Evolutionary conservation across 2,329 filamentous ascomycete species (phyloP).

Genomic region (Pyrenochaeta sp.): DNA sequence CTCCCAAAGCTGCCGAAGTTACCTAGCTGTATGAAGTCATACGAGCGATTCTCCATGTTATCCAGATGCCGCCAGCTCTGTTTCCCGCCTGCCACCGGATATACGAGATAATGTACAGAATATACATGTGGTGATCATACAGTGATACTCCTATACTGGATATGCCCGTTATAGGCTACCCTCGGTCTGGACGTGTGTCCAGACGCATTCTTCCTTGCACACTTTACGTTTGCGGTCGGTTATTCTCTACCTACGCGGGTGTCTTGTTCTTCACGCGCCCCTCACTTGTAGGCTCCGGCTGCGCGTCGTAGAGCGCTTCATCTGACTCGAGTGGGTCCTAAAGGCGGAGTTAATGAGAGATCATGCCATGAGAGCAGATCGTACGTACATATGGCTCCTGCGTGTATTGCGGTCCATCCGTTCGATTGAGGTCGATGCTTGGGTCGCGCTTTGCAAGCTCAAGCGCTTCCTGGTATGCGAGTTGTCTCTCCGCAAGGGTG

Average conservation of each 20-base stretch:
- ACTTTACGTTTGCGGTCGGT: slow-evolving; percentile 23
- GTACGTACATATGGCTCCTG: slow-evolving; percentile 35
- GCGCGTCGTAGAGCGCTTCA: slow-evolving; percentile 9
- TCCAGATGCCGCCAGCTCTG: slow-evolving; percentile 2
- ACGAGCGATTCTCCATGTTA: background rate
- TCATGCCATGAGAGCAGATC: too few relatives aligned
- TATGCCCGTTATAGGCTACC: background rate
- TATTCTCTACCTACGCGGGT: slow-evolving; percentile 6
- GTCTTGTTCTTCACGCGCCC: slow-evolving; percentile 8
- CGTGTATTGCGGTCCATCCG: slow-evolving; percentile 37
- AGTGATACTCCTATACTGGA: background rate
- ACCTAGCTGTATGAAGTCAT: background rate
- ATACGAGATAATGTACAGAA: background rate
- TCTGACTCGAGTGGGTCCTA: slow-evolving; percentile 34
- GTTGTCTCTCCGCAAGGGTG: slow-evolving; percentile 84
- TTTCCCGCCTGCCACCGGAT: background rate
- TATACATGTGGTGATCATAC: background rate
- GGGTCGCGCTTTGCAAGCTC: slow-evolving; percentile 66
- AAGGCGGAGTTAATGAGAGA: slow-evolving; percentile 11
- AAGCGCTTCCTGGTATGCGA: slow-evolving; percentile 83
- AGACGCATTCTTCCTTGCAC: slow-evolving; percentile 8
- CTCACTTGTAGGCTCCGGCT: slow-evolving; percentile 4
- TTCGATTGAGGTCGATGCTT: slow-evolving; percentile 34
- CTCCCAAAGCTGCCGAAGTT: background rate
- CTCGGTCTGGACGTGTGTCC: background rate